phyloP scores from a whole-genome alignment of 2,329 filamentous ascomycete species.

The Diplodia corticola region DNA sequence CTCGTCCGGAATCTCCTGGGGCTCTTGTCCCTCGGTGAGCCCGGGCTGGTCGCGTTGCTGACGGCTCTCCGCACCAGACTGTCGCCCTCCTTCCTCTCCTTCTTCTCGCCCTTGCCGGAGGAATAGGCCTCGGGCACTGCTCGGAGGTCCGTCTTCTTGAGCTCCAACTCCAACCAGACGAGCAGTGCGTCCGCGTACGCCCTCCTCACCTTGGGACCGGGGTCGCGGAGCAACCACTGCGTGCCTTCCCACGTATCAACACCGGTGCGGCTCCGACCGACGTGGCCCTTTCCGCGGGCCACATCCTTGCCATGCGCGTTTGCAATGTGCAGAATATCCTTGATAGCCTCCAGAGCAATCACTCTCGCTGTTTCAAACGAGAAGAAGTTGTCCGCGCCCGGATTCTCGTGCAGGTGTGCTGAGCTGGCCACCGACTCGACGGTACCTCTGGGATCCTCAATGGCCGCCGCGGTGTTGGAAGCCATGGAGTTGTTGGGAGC shows the following conservation, averaged over 20 bases:
- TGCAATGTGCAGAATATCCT: conserved; percentile 77
- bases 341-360: conserved; percentile 75
- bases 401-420: conserved; percentile 54
- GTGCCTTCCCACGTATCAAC: conserved; percentile 94
- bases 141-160: conserved; percentile 64
- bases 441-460: conserved; percentile 53
- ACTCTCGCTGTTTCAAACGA: conserved; percentile 61
- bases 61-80: conserved; percentile 45
- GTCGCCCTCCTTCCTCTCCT: conserved; percentile 41
- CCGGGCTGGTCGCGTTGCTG: conserved; percentile 13
- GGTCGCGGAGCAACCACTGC: conserved; percentile 84
- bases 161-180: conserved; percentile 84
- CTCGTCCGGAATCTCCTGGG: conserved; percentile 59
- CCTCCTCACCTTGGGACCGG: conserved; percentile 73
- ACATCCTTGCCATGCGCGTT: conserved; percentile 59
- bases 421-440: conserved; percentile 51
- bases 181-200: conserved; percentile 82
- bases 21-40: conserved; percentile 17
- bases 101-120: conserved; percentile 42
- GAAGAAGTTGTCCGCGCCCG: conserved; percentile 59
- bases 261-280: conserved; percentile 73
- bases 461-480: conserved; percentile 48
- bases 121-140: conserved; percentile 57
- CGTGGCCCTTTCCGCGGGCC: conserved; percentile 47
- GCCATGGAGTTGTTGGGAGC: conserved; percentile 42